Evolutionary conservation across 1,284 basidiomycete species (phyloP), one percentile per base, ranked within the genome.

Genomic region (Ustilago loliicola): DNA sequence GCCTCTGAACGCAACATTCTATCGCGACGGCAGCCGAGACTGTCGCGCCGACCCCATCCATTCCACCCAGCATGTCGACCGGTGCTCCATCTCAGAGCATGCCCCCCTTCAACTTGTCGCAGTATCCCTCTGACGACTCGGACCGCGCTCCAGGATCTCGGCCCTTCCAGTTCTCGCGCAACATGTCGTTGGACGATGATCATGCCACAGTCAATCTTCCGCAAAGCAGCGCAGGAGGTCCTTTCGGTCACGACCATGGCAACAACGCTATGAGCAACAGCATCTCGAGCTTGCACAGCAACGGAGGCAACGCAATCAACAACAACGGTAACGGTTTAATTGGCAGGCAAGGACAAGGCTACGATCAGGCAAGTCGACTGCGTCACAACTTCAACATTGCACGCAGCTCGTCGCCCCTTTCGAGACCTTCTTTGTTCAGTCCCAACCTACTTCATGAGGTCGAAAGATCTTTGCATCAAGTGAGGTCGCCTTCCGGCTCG

Each of bases 391-490:
- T 71, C 54, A 76, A 67, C 52, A 66, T 45, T 6, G 69, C 69
- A 15, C 65, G 74, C 58, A 72, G 74, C 58, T 71, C 74, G 1
- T 77, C 74, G 34, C 74, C 74, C 10, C 58, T 77, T 2, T 77
- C 74, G 3, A 70, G 70, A 11, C 70, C 74, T 3, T 70, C 74
- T 1, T 63, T 77, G 2, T 72, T 77, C 63, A 77, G 74, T 38
- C 74, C 70, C 13, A 66, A 47, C 15, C 25, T 77, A 60, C 56
- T 76, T 23, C 68, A 72, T 40, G 69, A 77, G 23, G 60, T 63
- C 6, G 66, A 77, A n/a, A 29, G 66, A 11, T 56, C 64, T 7
- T 61, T 61, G 23, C 55, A 50, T 27, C 48, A 61, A 47, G 59
- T 65, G 4, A 51, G 65, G 6, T 66, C 68, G 6, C 73, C 73